Evolutionary conservation across 2,329 filamentous ascomycete species (phyloP).

Genomic region (Monilinia aucupariae): DNA sequence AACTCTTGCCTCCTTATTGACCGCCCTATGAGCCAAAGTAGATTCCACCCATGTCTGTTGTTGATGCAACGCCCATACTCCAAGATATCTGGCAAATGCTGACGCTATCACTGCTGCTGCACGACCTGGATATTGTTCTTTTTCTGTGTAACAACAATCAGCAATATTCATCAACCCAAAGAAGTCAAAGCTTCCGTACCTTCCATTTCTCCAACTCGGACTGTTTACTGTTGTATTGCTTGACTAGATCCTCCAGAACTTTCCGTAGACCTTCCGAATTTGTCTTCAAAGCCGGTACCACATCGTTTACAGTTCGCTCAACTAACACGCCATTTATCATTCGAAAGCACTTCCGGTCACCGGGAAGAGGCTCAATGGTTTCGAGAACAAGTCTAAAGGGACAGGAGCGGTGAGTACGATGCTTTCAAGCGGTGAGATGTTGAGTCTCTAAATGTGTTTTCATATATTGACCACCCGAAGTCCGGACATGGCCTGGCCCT

Average conservation of each 20-base stretch:
- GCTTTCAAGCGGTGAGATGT: constrained; percentile 26
- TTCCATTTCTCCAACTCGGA: constrained; percentile 98
- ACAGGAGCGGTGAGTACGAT: constrained; percentile 38
- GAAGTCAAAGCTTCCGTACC: constrained; percentile 49
- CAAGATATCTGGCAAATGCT: constrained; percentile 18
- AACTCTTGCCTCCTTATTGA: constrained; percentile 20
- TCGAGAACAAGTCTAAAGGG: constrained; percentile 78
- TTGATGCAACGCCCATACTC: constrained; percentile 28
- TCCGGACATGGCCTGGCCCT: not conserved
- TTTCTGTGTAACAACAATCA: constrained; percentile 51
- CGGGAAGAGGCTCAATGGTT: constrained; percentile 75
- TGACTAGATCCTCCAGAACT: constrained; percentile 87
- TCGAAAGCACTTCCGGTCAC: constrained; percentile 92
- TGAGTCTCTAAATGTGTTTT: not conserved
- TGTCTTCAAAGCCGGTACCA: constrained; percentile 83
- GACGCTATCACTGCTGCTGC: constrained; percentile 59
- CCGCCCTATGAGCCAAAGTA: constrained; percentile 26
- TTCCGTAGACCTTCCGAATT: constrained; percentile 93
- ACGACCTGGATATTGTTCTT: constrained; percentile 88
- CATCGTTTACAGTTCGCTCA: constrained; percentile 88
- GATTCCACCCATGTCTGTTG: constrained; percentile 20
- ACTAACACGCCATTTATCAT: constrained; percentile 97
- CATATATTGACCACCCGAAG: not conserved
- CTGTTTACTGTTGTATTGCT: constrained; percentile 94
- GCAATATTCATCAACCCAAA: constrained; percentile 20